Evolutionary conservation across 441 rosid genomes (phyloP).

Genomic region (Erysimum cheiri): DNA sequence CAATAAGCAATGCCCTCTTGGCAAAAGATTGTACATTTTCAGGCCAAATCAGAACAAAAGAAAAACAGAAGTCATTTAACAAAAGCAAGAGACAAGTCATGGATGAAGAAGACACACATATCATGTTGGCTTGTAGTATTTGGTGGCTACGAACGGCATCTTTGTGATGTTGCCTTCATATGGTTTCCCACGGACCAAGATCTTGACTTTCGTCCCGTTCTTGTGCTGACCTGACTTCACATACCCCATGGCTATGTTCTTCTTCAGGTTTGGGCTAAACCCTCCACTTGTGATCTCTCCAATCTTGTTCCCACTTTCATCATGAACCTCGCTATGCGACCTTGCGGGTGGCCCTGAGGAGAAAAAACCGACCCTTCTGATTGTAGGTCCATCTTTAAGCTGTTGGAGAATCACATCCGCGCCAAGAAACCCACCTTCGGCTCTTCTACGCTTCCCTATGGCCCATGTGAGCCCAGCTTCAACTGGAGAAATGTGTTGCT

Average conservation of each 20-base stretch:
- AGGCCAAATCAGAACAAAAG: constrained; percentile 20
- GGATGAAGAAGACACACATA: constrained; percentile 28
- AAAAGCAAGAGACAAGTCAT: constrained; percentile 33
- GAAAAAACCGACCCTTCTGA: constrained; percentile 84
- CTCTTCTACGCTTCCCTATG: constrained; percentile 89
- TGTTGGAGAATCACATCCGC: constrained; percentile 89
- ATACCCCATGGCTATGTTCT: constrained; percentile 96
- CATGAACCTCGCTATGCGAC: constrained; percentile 90
- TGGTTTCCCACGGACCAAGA: constrained; percentile 82
- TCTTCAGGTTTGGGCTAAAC: constrained; percentile 95
- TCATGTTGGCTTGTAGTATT: constrained; percentile 85
- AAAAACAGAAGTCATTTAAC: constrained; percentile 35
- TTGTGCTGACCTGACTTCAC: constrained; percentile 93
- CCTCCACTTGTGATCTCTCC: constrained; percentile 99
- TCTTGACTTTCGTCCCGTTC: constrained; percentile 76
- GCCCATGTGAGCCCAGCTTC: constrained; percentile 99
- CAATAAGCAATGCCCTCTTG: constrained; percentile 30
- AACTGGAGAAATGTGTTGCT: constrained; percentile 82
- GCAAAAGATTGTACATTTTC: constrained; percentile 35
- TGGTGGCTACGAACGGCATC: constrained; percentile 95
- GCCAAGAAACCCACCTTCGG: constrained; percentile 94
- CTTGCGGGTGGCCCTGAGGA: constrained; percentile 91
- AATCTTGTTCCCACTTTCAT: constrained; percentile 68
- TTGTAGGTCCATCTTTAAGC: constrained; percentile 77
- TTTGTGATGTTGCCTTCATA: constrained; percentile 84